phyloP scores from a whole-genome alignment of 352 stramenopile species.

The Elongisporangium anandrum region DNA sequence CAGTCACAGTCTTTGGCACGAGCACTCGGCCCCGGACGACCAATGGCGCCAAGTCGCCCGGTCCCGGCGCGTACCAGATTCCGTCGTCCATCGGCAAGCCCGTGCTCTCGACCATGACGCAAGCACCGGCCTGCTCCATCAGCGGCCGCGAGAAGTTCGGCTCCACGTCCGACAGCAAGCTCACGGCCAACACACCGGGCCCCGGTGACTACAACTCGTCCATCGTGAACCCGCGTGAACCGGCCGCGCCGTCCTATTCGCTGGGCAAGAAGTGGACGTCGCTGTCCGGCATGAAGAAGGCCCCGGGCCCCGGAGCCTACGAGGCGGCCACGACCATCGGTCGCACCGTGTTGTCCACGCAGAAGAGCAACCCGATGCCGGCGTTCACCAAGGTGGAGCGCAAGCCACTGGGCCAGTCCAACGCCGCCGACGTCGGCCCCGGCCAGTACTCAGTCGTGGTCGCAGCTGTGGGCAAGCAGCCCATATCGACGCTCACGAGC shows the following conservation, averaged over 20 bases:
- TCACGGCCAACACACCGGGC: conserved; percentile 38
- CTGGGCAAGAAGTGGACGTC: conserved; percentile 71
- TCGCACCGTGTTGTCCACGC: conserved; percentile 64
- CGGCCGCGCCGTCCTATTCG: conserved; percentile 58
- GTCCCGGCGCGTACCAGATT: conserved; percentile 62
- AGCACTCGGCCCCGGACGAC: conserved; percentile 47
- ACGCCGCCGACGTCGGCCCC: conserved; percentile 53
- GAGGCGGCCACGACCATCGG: conserved; percentile 55
- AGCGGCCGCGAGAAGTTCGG: conserved; percentile 77
- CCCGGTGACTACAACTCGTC: conserved; percentile 59
- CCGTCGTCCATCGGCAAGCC: conserved; percentile 68
- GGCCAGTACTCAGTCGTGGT: conserved; percentile 72
- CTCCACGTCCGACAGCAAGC: conserved; percentile 50
- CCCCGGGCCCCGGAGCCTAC: conserved; percentile 56
- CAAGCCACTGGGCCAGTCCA: conserved; percentile 44
- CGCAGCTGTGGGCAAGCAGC: conserved; percentile 57
- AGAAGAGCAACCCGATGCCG: conserved; percentile 52
- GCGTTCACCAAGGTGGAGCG: conserved; percentile 69
- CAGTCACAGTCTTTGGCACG: conserved; percentile 58
- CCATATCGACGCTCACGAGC: conserved; percentile 53
- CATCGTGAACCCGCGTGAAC: conserved; percentile 69
- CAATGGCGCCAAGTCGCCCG: conserved; percentile 51
- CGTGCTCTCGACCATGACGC: conserved; percentile 56
- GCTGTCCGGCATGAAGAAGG: conserved; percentile 37
- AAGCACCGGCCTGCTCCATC: conserved; percentile 59